Conservation (phyloP, 139 green algal genomes). For the Coelastrella sp. region DNA sequence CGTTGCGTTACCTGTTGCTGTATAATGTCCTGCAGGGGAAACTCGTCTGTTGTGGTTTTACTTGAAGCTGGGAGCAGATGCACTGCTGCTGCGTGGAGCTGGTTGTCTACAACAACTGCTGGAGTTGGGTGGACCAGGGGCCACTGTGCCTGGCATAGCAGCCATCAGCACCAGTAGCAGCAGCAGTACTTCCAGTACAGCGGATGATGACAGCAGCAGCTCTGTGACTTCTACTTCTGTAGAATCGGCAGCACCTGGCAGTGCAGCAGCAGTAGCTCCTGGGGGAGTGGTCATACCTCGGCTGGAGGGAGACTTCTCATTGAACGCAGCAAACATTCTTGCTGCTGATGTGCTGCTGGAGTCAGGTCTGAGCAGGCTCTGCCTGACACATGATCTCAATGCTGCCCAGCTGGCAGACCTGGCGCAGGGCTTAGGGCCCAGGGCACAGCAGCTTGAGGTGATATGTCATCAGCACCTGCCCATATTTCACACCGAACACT, state of each 20-base stretch:
- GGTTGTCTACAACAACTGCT: conserved; percentile 78
- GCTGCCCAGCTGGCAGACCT: conserved; percentile 22
- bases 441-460: conserved; percentile 65
- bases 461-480: conserved; percentile 88
- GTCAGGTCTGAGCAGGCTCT: conserved; percentile 59
- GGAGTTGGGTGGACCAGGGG: conserved; percentile 60
- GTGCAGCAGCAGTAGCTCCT: conserved; percentile 26
- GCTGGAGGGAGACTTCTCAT: conserved; percentile 85
- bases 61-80: conserved; percentile 77
- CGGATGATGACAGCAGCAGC: not conserved
- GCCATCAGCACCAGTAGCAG: not conserved
- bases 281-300: conserved; percentile 50
- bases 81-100: conserved; percentile 79
- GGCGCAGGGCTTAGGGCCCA: not conserved
- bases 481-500: conserved; percentile 94
- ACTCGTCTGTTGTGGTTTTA: conserved; percentile 82
- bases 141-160: not conserved
- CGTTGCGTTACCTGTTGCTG: no score
- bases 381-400: conserved; percentile 87
- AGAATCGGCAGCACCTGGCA: not conserved
- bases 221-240: not conserved
- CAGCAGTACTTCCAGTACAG: not conserved
- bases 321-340: conserved; percentile 88
- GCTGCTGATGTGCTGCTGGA: conserved; percentile 70
- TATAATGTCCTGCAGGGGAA: conserved; percentile 67